Evolutionary conservation across 202 grass and related monocot genomes (phyloP), one percentile per base, ranked within the genome.

Genomic region (Panicum virgatum): DNA sequence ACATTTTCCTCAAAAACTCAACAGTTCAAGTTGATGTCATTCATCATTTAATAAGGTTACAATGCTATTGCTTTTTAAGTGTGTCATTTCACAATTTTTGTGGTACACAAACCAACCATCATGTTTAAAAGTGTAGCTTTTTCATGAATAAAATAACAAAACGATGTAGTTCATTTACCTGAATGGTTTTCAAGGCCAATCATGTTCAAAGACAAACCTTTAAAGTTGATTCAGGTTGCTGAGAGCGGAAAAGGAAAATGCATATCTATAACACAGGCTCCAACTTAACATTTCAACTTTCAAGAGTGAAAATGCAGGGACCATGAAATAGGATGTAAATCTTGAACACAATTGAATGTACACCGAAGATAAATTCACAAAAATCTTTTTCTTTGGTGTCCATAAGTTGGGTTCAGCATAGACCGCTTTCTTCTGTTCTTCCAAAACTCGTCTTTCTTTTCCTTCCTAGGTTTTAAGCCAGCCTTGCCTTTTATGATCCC

Each of bases 381-480:
- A 77, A 73, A 66, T 85, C 54, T 77, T 72, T 82, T 82, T 81
- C 72, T 66, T 10, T 32, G 45, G n/a, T 36, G 18, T 30, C 77
- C 87, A 85, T 81, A 70, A 58, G 38, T 75, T 12, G 8, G 77
- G 22, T 75, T 72, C 72, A 81, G 53, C 69, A 82, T 77, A 77
- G 82, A 66, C 16, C 45, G 45, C 9, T 81, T 91, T 58, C 82
- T 93, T 86, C 76, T 93, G 70, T 89, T 92, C 86, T 98, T 98
- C 95, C 92, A 98, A 85, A 98, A 93, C 60, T 93, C 95, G 45
- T 98, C 92, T 82, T 88, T 98, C 77, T 98, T 91, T 42, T 89
- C 90, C 51, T 84, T 91, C 62, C 79, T 91, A n/a, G 77, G 77
- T 64, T 80, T 86, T 51, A 92, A 72, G 54, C 75, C 61, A 80